These are phyloP conservation scores for Candida buenavistaensis DNA, from an alignment of 1,139 yeast species.

Conservation along the genomic window DNA sequence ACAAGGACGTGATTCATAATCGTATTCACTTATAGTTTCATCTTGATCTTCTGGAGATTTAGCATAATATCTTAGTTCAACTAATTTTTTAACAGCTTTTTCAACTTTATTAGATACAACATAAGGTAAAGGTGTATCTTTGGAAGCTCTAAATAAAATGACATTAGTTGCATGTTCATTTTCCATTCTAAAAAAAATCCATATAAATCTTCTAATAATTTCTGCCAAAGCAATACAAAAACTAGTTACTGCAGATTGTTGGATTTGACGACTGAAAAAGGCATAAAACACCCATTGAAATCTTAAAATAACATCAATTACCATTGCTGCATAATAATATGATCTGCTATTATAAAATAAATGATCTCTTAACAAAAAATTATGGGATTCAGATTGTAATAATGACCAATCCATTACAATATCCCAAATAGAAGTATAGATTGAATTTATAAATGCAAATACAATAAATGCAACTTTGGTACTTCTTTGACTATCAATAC, in stretches of 20 bases:
- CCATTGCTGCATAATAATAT: slow-evolving; percentile 73
- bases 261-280: slow-evolving; percentile 68
- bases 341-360: slow-evolving; percentile 57
- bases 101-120: slow-evolving; percentile 43
- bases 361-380: slow-evolving; percentile 67
- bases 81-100: slow-evolving; percentile 40
- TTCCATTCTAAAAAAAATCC: slow-evolving; percentile 92
- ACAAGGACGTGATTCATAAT: slow-evolving; percentile 2
- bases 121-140: slow-evolving; percentile 86
- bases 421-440: slow-evolving; percentile 80
- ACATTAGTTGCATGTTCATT: slow-evolving; percentile 95
- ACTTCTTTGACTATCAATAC: slow-evolving; percentile 52
- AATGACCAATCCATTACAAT: slow-evolving; percentile 94
- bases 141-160: slow-evolving; percentile 76
- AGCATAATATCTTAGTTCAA: slow-evolving; percentile 30
- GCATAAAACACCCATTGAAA: slow-evolving; percentile 91
- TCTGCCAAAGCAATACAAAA: slow-evolving; percentile 84
- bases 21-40: not conserved
- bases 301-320: slow-evolving; percentile 69
- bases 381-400: slow-evolving; percentile 61
- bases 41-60: slow-evolving; percentile 7
- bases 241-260: slow-evolving; percentile 89
- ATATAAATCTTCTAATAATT: slow-evolving; percentile 73
- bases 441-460: slow-evolving; percentile 73
- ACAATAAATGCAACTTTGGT: slow-evolving; percentile 64